Evolutionary conservation across 2,329 filamentous ascomycete species (phyloP), one percentile per base, ranked within the genome.

Genomic region (Microdochium trichocladiopsis): DNA sequence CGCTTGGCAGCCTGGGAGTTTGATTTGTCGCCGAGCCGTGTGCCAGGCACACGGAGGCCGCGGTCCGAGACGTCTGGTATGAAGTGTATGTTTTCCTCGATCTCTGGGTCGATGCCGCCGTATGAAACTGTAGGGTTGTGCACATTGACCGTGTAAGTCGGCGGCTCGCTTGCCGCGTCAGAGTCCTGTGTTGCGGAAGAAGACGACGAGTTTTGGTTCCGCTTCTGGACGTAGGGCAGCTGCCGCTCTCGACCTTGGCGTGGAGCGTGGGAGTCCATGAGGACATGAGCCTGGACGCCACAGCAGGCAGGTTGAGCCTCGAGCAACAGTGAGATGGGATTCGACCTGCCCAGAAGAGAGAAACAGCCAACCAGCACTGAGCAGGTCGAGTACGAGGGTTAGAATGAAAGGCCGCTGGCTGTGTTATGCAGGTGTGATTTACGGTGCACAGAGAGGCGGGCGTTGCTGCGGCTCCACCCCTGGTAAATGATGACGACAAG

Each of bases 51-150:
- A 3, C 52, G 57, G 16, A 57, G 33, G 25, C 53, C 57, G 48
- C 63, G 57, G 33, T 60, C 59, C 1, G 63, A 60, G 28, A 68
- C 61, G 25, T 58, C 53, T 16, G 61, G 55, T 28, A 70, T 55
- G 6, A 67, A 54, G 21, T 56, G 55, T n/a, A 69, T 55, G 53
- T 65, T 66, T 25, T 62, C 60, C 56, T 71, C 65, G 50, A 69
- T 63, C 54, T 68, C 69, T 2, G 69, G 65, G 51, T 69, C 66
- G 55, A 68, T 57, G 36, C 66, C 60, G 43, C 65, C 68, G 52
- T 69, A 71, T 22, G 51, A 57, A 47, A 59, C 56, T 28, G 61
- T 56, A 11, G 58, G 57, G 49, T 58, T 59, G 51, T 56, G 54
- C 22, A 55, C 55, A 54, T 58, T 61, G 45, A 61, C 33, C 23